Conservation (phyloP, 257 asterid genomes). For the Datura wrightii region DNA sequence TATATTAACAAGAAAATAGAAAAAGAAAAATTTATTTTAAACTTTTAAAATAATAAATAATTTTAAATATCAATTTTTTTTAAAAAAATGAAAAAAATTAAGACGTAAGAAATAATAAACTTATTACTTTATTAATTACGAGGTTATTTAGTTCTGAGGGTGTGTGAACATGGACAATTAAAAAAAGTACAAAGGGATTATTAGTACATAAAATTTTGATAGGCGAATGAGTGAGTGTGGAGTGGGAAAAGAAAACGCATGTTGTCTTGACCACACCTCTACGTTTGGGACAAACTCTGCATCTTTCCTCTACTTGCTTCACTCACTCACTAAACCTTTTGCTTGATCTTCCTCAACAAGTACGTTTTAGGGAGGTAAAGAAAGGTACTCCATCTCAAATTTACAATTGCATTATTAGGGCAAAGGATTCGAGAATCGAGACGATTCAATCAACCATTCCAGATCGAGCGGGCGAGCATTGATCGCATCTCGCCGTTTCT, state of each 20-base stretch:
- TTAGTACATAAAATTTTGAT: not conserved
- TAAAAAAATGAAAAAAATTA: too few species aligned
- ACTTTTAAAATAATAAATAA: too few species aligned
- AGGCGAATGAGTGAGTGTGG: not conserved
- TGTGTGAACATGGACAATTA: too few species aligned
- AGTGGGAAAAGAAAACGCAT: constrained; percentile 22
- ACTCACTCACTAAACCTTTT: not conserved
- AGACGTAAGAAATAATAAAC: too few species aligned
- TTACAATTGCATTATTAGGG: not conserved
- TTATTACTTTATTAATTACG: too few species aligned
- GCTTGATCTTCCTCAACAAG: constrained; percentile 18
- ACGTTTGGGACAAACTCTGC: constrained; percentile 26
- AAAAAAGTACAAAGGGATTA: too few species aligned
- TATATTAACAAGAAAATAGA: too few species aligned
- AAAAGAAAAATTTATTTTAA: too few species aligned
- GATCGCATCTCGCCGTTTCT: constrained; percentile 19
- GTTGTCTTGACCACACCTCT: constrained; percentile 22
- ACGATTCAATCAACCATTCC: not conserved
- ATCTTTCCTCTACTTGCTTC: not conserved
- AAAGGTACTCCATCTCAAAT: not conserved
- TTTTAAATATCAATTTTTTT: too few species aligned
- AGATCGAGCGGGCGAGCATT: constrained; percentile 27
- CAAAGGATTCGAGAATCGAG: constrained; percentile 20
- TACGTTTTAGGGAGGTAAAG: not conserved
- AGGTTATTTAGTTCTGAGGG: too few species aligned